These are phyloP conservation scores for Viola pubescens DNA, from an alignment of 441 rosid species.

Conservation along the genomic window DNA sequence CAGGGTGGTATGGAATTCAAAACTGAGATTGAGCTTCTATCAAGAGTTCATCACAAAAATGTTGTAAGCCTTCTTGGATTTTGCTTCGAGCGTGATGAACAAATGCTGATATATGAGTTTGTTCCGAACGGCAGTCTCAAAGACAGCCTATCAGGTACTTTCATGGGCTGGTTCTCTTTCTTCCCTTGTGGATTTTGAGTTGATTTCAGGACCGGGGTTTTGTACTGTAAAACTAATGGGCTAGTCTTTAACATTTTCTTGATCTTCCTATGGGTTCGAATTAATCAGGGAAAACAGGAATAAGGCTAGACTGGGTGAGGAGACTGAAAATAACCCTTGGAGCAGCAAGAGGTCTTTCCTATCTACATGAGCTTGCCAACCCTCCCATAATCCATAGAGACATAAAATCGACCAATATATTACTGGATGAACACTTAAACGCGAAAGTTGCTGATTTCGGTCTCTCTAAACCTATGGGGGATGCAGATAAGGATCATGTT, in stretches of 20 bases:
- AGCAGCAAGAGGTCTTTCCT: constrained; percentile 62
- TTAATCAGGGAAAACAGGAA: constrained; percentile 53
- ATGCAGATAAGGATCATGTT: constrained; percentile 37
- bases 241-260: too few relatives aligned
- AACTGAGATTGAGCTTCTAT: constrained; percentile 76
- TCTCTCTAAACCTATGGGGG: constrained; percentile 55
- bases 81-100: constrained; percentile 63
- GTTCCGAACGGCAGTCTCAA: constrained; percentile 57
- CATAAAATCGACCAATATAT: constrained; percentile 58
- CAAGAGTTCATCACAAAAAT: constrained; percentile 76
- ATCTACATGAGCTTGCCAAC: constrained; percentile 72
- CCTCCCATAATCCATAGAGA: constrained; percentile 84
- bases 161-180: neutral
- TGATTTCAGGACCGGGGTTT: too few relatives aligned
- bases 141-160: constrained; percentile 59
- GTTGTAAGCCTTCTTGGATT: constrained; percentile 56
- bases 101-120: constrained; percentile 64
- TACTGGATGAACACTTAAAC: constrained; percentile 52
- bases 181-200: too few relatives aligned
- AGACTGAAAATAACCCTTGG: constrained; percentile 66
- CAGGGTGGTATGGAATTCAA: constrained; percentile 77
- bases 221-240: too few relatives aligned
- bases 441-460: constrained; percentile 90
- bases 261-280: too few relatives aligned
- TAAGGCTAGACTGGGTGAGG: constrained; percentile 60